Evolutionary conservation across 2,329 filamentous ascomycete species (phyloP).

Genomic region (Lasiodiplodia gonubiensis): DNA sequence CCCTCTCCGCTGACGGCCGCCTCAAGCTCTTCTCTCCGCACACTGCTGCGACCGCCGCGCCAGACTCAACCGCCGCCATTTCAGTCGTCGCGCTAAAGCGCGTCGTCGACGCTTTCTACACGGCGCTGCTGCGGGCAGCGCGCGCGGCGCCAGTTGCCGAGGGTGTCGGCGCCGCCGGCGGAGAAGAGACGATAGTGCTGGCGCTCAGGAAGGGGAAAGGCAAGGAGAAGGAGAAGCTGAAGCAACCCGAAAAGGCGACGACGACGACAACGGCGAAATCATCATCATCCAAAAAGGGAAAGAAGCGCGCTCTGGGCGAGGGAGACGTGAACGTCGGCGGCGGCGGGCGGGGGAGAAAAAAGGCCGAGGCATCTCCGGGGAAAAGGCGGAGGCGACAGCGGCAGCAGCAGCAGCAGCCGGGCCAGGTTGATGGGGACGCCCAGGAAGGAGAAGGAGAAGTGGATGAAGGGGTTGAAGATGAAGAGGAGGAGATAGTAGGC

Average conservation of each 20-base stretch:
- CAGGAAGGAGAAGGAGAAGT: background rate
- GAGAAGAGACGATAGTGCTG: background rate
- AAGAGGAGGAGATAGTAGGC: background rate
- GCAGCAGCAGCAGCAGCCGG: constrained; percentile 8
- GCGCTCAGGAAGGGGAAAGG: background rate
- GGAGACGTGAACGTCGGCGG: background rate
- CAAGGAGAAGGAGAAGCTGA: background rate
- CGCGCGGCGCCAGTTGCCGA: constrained; percentile 1
- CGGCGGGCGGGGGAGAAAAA: background rate
- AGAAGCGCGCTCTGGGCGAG: background rate
- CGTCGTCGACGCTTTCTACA: constrained; percentile 13
- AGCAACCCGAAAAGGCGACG: background rate
- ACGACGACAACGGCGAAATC: background rate
- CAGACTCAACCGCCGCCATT: background rate
- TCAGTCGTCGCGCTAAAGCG: constrained; percentile 29
- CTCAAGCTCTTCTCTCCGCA: constrained; percentile 47
- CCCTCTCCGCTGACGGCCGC: constrained; percentile 47
- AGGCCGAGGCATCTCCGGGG: constrained; percentile 31
- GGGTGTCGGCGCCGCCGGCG: background rate
- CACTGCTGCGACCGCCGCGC: constrained; percentile 16
- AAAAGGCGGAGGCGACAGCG: constrained; percentile 28
- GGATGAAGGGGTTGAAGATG: background rate
- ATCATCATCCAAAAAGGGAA: background rate
- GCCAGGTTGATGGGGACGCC: background rate
- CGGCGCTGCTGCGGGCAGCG: constrained; percentile 3